Base-by-base conservation (phyloP, 345 rosid genomes). In the Salix koriyanagi region DNA sequence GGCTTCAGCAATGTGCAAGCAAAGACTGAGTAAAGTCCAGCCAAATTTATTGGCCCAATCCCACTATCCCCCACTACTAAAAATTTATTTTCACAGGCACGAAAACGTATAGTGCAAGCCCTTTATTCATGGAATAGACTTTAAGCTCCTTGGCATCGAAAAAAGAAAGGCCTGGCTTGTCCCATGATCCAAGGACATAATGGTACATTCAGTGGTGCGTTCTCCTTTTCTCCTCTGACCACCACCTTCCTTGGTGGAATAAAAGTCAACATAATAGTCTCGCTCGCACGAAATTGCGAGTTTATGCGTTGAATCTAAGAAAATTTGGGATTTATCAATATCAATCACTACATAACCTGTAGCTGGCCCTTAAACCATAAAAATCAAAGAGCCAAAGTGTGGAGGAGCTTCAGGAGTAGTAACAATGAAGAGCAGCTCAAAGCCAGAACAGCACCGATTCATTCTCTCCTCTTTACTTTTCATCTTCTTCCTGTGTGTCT, bases 401-500 rank as follows among this genome's bases (percentile, higher is more conserved):
- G 28, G 4, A 36, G 37, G 7, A 5, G 36, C 36, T 5, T 34
- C 23, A 66, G 26, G 70, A 52, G 6, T 44, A 34, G 32, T 19
- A 36, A 69, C 36, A 21, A 87, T 82, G 90, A 84, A 80, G 44
- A 21, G 68, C 13, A 11, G 81, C 18, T 46, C 52, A 12, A 87
- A 69, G 54, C 56, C 79, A 3, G 71, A 82, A 39, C 75, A 77
- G 0, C 79, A 75, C n/a, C 80, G 82, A n/a, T 85, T 88, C 82
- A 80, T 89, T 5, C 60, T 92, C 79, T 75, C 81, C 15, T 89
- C 91, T 75, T 66, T 92, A 76, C 72, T 84, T 84, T 90, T 87
- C 86, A 88, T 92, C 83, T 39, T 89, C 25, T 84, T 88, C 77
- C 87, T 92, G 1, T 90, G 97, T 61, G 56, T 86, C 19, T 66